Evolutionary conservation across 176 grass and related monocot species (phyloP), one percentile per base, ranked within the genome.

Genomic region (Oryza meridionalis): DNA sequence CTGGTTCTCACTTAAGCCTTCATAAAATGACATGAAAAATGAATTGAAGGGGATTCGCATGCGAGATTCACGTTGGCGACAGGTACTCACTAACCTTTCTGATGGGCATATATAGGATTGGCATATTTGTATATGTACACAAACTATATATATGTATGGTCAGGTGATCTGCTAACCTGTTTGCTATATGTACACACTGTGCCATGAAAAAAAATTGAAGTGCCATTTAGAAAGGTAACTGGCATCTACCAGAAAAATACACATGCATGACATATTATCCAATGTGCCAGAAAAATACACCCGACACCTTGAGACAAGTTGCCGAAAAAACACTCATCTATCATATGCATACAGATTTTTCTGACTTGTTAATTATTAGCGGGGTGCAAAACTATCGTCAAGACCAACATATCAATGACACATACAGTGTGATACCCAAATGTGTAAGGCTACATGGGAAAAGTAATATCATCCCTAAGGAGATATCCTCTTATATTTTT

Each of bases 51-150:
- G 15, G 7, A 3, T 24, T 82, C 8, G 3, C 5, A 44, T 35
- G 81, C 22, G 81, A 83, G 81, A 83, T 83, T 21, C 70, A 75
- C 70, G 17, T 44, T n/a, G 13, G 15, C 19, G 16, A n/a, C 58
- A 25, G 5, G 12, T 65, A 9, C 21, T 24, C n/a, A 35, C 1
- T 32, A 29, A 46, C 7, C 14, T 44, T 44, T 22, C 55, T 32
- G 77, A 81, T 58, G 27, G 47, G 12, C 78, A 35, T n/a, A n/a
- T n/a, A n/a, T 2, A 9, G 24, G 19, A 46, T 62, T 69, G 78
- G 33, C 4, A 6, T 45, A 13, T 47, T 10, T 5, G 4, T 10
- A 24, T 11, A 22, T 62, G 55, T n/a, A 49, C 61, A 75, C 4
- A 21, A 26, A 9, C 9, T 19, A 37, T 76, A 55, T 19, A 37